Evolutionary conservation across 129 eudicot genomes (phyloP).

Genomic region (Gnaphalium uliginosum): DNA sequence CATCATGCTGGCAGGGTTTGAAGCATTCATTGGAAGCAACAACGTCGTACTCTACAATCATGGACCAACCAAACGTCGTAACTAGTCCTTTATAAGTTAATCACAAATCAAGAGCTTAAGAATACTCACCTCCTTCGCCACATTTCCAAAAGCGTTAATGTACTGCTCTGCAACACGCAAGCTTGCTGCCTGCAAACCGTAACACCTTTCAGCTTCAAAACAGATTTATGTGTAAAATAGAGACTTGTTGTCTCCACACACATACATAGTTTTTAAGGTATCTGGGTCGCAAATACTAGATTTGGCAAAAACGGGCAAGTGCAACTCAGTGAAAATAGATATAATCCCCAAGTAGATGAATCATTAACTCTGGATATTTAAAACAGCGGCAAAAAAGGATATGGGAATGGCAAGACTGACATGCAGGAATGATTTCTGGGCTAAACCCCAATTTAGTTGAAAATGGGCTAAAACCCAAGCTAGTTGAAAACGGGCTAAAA

Average conservation of each 20-base stretch:
- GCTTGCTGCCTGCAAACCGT: slow-evolving; percentile 83
- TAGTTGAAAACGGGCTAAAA: background rate
- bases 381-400: background rate
- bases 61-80: background rate
- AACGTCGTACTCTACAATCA: slow-evolving; percentile 64
- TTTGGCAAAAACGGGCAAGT: background rate
- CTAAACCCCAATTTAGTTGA: background rate
- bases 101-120: background rate
- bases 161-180: slow-evolving; percentile 88
- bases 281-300: background rate
- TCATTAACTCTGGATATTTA: background rate
- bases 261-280: background rate
- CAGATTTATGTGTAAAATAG: slow-evolving; percentile 14
- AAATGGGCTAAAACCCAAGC: background rate
- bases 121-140: slow-evolving; percentile 79
- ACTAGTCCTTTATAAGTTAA: background rate
- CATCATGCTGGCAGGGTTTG: slow-evolving; percentile 78
- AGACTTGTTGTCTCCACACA: background rate
- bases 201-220: slow-evolving; percentile 10
- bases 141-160: slow-evolving; percentile 70
- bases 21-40: slow-evolving; percentile 69
- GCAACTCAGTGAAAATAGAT: background rate
- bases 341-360: background rate
- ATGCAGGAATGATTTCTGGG: background rate
- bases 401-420: background rate